A percentile compares a stretch with the other conserved stretches of the same genome.
phyloP scores from a whole-genome alignment of 2,329 filamentous ascomycete species.

The Sporothrix brunneoviolacea region DNA sequence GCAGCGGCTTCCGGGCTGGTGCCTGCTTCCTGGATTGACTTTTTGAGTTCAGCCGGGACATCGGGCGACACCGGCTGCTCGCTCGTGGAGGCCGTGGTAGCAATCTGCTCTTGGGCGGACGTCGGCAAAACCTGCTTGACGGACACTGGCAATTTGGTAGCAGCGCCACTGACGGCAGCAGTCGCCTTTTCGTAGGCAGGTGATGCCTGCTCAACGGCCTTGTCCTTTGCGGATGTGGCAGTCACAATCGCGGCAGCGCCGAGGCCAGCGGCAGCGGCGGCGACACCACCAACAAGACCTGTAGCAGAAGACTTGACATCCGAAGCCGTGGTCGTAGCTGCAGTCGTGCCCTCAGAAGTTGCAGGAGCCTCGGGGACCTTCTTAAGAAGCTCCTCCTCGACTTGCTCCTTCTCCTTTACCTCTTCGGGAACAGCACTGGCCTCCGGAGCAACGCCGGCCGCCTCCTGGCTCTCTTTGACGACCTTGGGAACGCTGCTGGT shows the following conservation, averaged over 20 bases:
- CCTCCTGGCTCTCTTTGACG: constrained; percentile 65
- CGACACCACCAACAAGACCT: constrained; percentile 17
- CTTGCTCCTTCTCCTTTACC: constrained; percentile 62
- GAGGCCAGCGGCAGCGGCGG: constrained; percentile 35
- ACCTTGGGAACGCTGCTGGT: constrained; percentile 40
- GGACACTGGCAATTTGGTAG: constrained; percentile 45
- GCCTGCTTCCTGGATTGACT: constrained; percentile 52
- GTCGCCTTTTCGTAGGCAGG: constrained; percentile 9
- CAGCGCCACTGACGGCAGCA: constrained; percentile 31
- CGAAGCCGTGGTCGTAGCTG: constrained; percentile 13
- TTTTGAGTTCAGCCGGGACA: constrained; percentile 50
- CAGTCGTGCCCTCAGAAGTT: constrained; percentile 49
- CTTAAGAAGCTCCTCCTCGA: constrained; percentile 64
- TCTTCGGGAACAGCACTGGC: constrained; percentile 59
- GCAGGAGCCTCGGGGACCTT: constrained; percentile 57
- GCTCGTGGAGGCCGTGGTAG: constrained; percentile 33
- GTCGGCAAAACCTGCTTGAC: constrained; percentile 46
- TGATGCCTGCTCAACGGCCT: constrained; percentile 29
- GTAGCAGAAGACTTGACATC: background rate
- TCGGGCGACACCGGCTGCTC: constrained; percentile 39
- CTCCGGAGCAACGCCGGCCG: constrained; percentile 58
- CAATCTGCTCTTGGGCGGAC: constrained; percentile 43
- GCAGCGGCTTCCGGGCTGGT: constrained; percentile 64
- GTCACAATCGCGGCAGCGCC: constrained; percentile 22
- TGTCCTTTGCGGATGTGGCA: constrained; percentile 32